Conservation (phyloP, 495 filamentous ascomycete species). For the Penicillium roqueforti region DNA sequence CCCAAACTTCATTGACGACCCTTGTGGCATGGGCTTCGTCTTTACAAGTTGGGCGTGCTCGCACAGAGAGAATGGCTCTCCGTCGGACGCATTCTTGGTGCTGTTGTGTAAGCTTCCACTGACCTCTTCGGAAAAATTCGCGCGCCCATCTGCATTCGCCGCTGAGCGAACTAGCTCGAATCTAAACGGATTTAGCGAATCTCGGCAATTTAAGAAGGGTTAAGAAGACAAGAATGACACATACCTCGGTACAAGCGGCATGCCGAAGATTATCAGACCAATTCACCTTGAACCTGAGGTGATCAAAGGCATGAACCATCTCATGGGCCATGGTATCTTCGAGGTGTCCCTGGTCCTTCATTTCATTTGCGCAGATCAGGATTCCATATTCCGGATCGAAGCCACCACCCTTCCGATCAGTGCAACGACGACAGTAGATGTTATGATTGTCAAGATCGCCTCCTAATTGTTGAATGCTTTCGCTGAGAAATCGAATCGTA, state of each 20-base stretch:
- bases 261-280: conserved; percentile 75
- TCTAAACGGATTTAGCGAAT: conserved; percentile 44
- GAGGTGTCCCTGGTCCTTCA: conserved; percentile 66
- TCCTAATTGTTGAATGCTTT: conserved; percentile 72
- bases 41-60: conserved; percentile 69
- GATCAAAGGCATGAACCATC: conserved; percentile 96
- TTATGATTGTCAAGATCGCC: conserved; percentile 67
- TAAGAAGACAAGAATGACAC: conserved; percentile 2
- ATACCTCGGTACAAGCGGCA: conserved; percentile 91
- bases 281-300: conserved; percentile 85
- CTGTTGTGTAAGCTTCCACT: conserved; percentile 86
- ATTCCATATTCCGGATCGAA: conserved; percentile 84
- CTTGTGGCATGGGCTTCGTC: conserved; percentile 82
- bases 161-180: conserved; percentile 84
- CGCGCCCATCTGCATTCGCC: conserved; percentile 91
- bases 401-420: conserved; percentile 63
- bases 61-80: conserved; percentile 72
- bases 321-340: conserved; percentile 97
- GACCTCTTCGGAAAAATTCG: conserved; percentile 75
- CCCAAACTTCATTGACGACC: conserved; percentile 95
- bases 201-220: not conserved
- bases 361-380: conserved; percentile 81
- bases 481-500: conserved; percentile 74
- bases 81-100: conserved; percentile 87
- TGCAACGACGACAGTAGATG: conserved; percentile 77